Percentiles rank a stretch among this genome's conserved stretches.
Evolutionary conservation across 257 asterid genomes (phyloP).

Genomic region (Penstemon eatonii): DNA sequence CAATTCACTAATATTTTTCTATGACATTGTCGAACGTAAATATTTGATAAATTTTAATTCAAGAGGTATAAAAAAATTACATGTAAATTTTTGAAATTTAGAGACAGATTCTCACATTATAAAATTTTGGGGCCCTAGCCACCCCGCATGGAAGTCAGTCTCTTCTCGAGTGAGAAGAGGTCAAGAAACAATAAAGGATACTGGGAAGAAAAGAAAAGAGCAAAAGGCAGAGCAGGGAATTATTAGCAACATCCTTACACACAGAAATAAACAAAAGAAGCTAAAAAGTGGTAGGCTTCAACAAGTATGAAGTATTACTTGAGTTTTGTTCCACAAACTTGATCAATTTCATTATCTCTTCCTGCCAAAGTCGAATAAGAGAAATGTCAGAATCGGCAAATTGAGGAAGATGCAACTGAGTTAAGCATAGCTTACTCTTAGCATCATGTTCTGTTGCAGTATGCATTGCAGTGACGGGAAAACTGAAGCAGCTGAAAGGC

Average conservation of each 20-base stretch:
- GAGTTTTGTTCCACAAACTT: slow-evolving; percentile 78
- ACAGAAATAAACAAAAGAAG: background rate
- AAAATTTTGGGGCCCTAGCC: too few species aligned
- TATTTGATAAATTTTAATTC: too few species aligned
- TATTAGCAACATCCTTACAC: background rate
- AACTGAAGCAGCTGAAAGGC: slow-evolving; percentile 55
- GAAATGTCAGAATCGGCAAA: slow-evolving; percentile 37
- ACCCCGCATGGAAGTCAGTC: too few species aligned
- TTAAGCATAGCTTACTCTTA: slow-evolving; percentile 57
- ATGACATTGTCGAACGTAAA: too few species aligned
- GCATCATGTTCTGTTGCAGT: slow-evolving; percentile 75
- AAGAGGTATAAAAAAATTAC: too few species aligned
- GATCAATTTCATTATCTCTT: slow-evolving; percentile 69
- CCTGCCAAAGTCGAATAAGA: slow-evolving; percentile 50
- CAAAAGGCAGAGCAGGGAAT: background rate
- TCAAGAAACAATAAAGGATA: slow-evolving; percentile 7
- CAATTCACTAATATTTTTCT: too few species aligned
- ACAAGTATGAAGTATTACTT: slow-evolving; percentile 45
- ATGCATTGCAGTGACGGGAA: slow-evolving; percentile 76
- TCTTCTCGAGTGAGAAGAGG: background rate
- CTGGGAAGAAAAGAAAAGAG: background rate
- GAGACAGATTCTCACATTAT: too few species aligned
- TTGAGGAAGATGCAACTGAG: slow-evolving; percentile 14
- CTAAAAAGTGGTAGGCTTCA: background rate
- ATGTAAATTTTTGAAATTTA: too few species aligned